Evolutionary conservation across 306 rosid genomes (phyloP).

Genomic region (Macrotyloma uniflorum): DNA sequence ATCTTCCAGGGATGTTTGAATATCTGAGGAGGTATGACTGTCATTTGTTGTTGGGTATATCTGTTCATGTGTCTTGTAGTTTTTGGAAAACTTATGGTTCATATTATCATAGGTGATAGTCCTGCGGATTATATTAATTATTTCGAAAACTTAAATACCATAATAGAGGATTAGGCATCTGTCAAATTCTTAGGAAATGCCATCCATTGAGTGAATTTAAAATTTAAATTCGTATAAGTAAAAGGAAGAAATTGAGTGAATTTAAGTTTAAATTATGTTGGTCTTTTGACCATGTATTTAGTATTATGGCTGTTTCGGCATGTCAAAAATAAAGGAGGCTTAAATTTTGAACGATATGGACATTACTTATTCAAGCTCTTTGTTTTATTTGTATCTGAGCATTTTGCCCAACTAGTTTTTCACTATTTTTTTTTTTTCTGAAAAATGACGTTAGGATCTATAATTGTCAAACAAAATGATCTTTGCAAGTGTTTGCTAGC

Average conservation of each 20-base stretch:
- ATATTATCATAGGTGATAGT: background rate
- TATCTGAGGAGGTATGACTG: slow-evolving; percentile 75
- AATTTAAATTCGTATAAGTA: slow-evolving; percentile 1
- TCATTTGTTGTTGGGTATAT: slow-evolving; percentile 11
- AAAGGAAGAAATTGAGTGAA: background rate
- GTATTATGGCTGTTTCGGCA: background rate
- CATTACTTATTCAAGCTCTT: background rate
- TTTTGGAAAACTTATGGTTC: slow-evolving; percentile 5
- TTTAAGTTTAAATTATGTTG: slow-evolving; percentile 7
- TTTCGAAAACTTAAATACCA: slow-evolving; percentile 2
- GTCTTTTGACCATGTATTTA: background rate
- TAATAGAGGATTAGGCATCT: background rate
- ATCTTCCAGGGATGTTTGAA: slow-evolving; percentile 95
- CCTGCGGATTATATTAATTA: slow-evolving; percentile 5
- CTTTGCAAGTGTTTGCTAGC: slow-evolving; percentile 22
- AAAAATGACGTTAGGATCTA: slow-evolving; percentile 13
- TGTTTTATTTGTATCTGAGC: slow-evolving; percentile 3
- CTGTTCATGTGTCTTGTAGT: slow-evolving; percentile 20
- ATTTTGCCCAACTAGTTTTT: background rate
- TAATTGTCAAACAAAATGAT: background rate
- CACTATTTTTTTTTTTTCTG: background rate
- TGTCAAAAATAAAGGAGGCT: background rate
- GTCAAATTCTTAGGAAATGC: slow-evolving; percentile 16
- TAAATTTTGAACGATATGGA: background rate
- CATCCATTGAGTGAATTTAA: background rate